Evolutionary conservation across 2,329 filamentous ascomycete genomes (phyloP), one percentile per base, ranked within the genome.

Genomic region (Remersonia thermophila): DNA sequence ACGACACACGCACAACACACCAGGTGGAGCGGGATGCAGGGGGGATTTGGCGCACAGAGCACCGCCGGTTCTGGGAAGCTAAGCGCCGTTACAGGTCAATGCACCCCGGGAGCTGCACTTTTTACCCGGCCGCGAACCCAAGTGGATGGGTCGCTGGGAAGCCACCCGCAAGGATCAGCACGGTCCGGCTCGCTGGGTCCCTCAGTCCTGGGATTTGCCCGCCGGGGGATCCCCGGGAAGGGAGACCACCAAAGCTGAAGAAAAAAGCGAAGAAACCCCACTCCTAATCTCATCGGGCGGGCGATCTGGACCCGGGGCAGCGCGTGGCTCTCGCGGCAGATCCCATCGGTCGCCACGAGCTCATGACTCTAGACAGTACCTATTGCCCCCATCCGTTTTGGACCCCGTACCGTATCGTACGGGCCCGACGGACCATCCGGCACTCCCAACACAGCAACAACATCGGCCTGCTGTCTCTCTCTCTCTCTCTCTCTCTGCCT

Each of bases 111-210:
- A 20, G 33, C 35, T 46, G 47, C 47, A 41, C 20, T 43, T 47
- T n/a, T 47, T 46, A 49, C 41, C 45, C 45, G 46, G 42, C 38
- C 36, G 47, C 37, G 42, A 37, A 45, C 47, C 47, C 47, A 49
- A 38, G 44, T 40, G 41, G 38, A 45, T 42, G 48, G 48, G 41
- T 45, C 47, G 32, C 37, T 45, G 5, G 5, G 39, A 47, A 48
- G 44, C 47, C 47, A 48, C 47, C 43, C 40, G 43, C 45, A 38
- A 37, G 38, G 47, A 47, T 49, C 45, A 49, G 41, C 47, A 46
- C 39, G 42, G 43, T 35, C 47, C 47, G 37, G 39, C 33, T 39
- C 33, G 38, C 38, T 43, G 44, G 44, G 38, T 37, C 39, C 20
- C 33, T 32, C 5, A 23, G 20, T 23, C 20, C 20, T 23, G 20